Base-by-base conservation (phyloP, 768 basidiomycete genomes). In the Termitomyces sp. region DNA sequence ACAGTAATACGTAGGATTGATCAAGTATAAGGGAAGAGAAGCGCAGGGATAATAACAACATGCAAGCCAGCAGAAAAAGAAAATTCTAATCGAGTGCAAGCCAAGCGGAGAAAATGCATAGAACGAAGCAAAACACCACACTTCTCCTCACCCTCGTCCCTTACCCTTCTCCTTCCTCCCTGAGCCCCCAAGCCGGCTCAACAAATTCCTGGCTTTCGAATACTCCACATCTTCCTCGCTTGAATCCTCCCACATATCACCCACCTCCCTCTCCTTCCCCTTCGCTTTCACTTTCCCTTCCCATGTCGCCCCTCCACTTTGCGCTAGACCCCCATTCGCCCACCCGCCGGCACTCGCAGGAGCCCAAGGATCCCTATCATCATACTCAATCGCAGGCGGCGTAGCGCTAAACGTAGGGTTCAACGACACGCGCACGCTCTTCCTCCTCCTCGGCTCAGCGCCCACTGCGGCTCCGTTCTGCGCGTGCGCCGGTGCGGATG, bases 381-480 rank as follows among this genome's bases (percentile, higher is more conserved):
- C 81, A 56, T 87, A 79, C 26, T 82, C 81, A 46, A 81, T 68
- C 37, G 84, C 85, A 39, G 87, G 88, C 8, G 90, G 88, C 1
- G 89, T 81, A 0, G 84, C 73, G 6, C 88, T 88, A 68, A 88
- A 91, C 34, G 88, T 89, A 10, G 91, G 91, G 44, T 85, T 80
- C 37, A 92, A 69, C 30, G 88, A 89, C 52, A 93, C 86, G 7
- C 91, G 77, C 34, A 93, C 91, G 65, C 89, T 91, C 72, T 93
- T 93, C 62, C 80, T 69, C 52, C 80, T 70, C 54, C 70, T 69
- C 8, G 75, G 67, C 10, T 68, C 65, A 8, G 16, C 18, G 2
- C 34, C 34, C n/a, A 50, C 27, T 34, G 46, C 20, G 2, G 18
- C 13, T 12, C 34, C 48, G 18, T 50, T 34, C 22, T 24, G 48